Percentiles rank a stretch among this genome's conserved stretches.
phyloP scores from a whole-genome alignment of 2,329 filamentous ascomycete genomes.

The Fonsecaea erecta region DNA sequence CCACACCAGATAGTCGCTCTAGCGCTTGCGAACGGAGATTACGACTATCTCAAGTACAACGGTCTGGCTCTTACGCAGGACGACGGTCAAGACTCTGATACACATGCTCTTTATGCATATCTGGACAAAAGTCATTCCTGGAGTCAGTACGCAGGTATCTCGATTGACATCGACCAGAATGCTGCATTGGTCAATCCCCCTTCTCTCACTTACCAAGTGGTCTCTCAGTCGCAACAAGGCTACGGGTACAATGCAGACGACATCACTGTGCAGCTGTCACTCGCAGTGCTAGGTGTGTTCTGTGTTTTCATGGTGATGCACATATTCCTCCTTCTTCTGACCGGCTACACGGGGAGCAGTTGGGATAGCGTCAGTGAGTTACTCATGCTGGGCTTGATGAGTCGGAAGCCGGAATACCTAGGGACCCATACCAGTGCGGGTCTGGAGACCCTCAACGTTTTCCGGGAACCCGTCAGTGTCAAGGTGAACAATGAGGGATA shows the following conservation, averaged over 20 bases:
- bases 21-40: not conserved
- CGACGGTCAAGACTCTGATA: not conserved
- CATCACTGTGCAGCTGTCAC: slow-evolving; percentile 12
- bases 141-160: not conserved
- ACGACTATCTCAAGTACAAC: not conserved
- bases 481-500: not conserved
- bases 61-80: not conserved
- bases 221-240: not conserved
- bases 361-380: slow-evolving; percentile 25
- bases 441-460: not conserved
- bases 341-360: slow-evolving; percentile 12
- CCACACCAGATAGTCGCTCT: not conserved
- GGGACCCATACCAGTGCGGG: not conserved
- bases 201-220: not conserved
- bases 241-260: slow-evolving; percentile 16
- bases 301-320: not conserved
- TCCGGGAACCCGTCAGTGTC: not conserved
- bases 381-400: slow-evolving; percentile 16
- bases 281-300: slow-evolving; percentile 12
- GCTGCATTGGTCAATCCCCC: not conserved
- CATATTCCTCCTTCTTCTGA: slow-evolving; percentile 9
- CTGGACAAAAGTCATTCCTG: not conserved
- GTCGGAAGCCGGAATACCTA: not conserved
- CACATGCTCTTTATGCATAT: not conserved
- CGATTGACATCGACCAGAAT: not conserved